A percentile compares a stretch with the other conserved stretches of the same genome.
Evolutionary conservation across 257 asterid species (phyloP).

Genomic region (Salvia splendens): DNA sequence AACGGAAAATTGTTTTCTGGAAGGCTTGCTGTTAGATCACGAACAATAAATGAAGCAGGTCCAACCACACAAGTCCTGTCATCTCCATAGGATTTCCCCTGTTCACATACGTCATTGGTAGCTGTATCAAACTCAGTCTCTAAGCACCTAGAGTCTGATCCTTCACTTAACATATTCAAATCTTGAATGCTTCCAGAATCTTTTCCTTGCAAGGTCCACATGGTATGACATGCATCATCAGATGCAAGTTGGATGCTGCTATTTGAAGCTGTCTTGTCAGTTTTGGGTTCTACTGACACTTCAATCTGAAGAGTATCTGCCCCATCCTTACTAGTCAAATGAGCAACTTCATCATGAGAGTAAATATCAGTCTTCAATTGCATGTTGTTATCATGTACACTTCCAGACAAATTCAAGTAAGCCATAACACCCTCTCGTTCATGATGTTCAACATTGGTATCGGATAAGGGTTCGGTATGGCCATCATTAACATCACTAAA

Average conservation of each 20-base stretch:
- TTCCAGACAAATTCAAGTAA: conserved; percentile 23
- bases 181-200: conserved; percentile 24
- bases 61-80: conserved; percentile 21
- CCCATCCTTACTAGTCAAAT: conserved; percentile 31
- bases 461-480: conserved; percentile 30
- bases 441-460: conserved; percentile 31
- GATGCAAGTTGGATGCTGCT: conserved; percentile 28
- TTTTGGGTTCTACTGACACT: conserved; percentile 26
- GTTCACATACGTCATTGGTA: conserved; percentile 26
- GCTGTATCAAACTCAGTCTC: conserved; percentile 17
- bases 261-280: conserved; percentile 30
- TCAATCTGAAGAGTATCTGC: conserved; percentile 24
- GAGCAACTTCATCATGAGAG: conserved; percentile 32
- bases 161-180: conserved; percentile 19
- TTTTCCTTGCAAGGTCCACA: conserved; percentile 26
- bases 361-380: conserved; percentile 13
- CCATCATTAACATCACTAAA: conserved; percentile 39
- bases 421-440: conserved; percentile 29
- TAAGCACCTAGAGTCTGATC: conserved; percentile 22
- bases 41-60: conserved; percentile 25
- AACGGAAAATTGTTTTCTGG: conserved; percentile 37
- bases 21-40: conserved; percentile 27
- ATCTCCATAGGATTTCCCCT: conserved; percentile 27
- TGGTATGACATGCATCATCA: conserved; percentile 26
- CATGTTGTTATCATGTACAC: conserved; percentile 26